These are phyloP conservation scores for Primulina tabacum DNA, from an alignment of 257 asterid species.

Conservation along the genomic window DNA sequence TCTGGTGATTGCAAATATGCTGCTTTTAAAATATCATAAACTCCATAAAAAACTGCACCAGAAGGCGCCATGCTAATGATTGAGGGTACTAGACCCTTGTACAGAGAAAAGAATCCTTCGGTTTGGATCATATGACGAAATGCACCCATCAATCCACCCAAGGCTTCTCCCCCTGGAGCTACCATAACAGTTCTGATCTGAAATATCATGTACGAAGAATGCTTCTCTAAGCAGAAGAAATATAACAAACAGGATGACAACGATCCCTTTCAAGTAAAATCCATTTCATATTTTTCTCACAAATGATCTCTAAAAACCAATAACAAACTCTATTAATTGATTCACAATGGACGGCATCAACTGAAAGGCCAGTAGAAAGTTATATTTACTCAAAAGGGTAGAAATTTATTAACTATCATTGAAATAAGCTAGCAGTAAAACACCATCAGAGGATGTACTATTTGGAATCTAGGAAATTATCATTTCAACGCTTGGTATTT, in stretches of 20 bases:
- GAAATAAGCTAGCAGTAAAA: not conserved
- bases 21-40: slow-evolving; percentile 83
- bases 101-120: slow-evolving; percentile 93
- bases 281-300: not conserved
- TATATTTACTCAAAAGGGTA: slow-evolving; percentile 5
- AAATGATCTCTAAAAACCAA: not conserved
- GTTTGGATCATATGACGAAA: slow-evolving; percentile 75
- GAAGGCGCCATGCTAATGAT: slow-evolving; percentile 98
- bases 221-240: slow-evolving; percentile 21
- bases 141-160: slow-evolving; percentile 82
- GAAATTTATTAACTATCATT: not conserved
- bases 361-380: not conserved
- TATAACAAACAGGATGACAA: slow-evolving; percentile 1
- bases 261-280: not conserved
- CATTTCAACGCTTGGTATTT: slow-evolving; percentile 3
- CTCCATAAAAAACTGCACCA: slow-evolving; percentile 96
- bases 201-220: slow-evolving; percentile 25
- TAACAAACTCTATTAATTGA: not conserved
- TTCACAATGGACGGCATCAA: not conserved
- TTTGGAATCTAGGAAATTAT: slow-evolving; percentile 18
- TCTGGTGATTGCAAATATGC: slow-evolving; percentile 74
- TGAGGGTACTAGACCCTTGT: slow-evolving; percentile 87
- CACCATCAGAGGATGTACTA: slow-evolving; percentile 9
- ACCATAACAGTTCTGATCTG: slow-evolving; percentile 97
- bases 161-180: slow-evolving; percentile 97